These are phyloP conservation scores for Deuterostichococcus epilithicus DNA, from an alignment of 139 green algal genomes.

Conservation along the genomic window DNA sequence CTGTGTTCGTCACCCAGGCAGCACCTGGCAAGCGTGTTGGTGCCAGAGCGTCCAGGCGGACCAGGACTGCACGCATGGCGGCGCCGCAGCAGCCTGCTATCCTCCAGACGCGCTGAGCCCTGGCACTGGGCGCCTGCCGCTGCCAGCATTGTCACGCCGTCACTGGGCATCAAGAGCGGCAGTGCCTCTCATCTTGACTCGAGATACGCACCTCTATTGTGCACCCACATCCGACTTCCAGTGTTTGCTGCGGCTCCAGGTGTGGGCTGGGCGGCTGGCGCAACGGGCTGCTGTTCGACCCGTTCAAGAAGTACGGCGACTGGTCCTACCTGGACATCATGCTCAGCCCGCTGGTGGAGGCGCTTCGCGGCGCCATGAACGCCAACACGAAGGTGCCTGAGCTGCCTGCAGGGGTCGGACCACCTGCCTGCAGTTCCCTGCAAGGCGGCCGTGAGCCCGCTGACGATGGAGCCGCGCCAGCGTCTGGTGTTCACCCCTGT, in stretches of 20 bases:
- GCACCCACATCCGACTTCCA: background rate
- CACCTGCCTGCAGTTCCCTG: background rate
- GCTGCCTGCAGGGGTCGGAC: too few species aligned
- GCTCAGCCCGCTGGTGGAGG: slow-evolving; percentile 33
- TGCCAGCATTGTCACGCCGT: too few species aligned
- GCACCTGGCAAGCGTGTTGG: too few species aligned
- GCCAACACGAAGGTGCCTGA: background rate
- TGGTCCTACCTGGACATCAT: slow-evolving; percentile 43
- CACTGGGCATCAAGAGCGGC: too few species aligned
- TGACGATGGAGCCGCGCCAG: too few species aligned
- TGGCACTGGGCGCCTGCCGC: background rate
- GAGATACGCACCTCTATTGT: slow-evolving; percentile 15
- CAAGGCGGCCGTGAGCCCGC: background rate
- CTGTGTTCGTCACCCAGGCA: too few species aligned
- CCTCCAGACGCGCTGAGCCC: too few species aligned
- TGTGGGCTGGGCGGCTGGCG: slow-evolving; percentile 35
- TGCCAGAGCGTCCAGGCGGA: too few species aligned
- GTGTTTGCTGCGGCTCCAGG: background rate
- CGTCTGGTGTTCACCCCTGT: too few species aligned
- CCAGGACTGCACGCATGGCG: too few species aligned
- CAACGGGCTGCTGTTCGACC: slow-evolving; percentile 45
- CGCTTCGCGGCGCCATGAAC: slow-evolving; percentile 2
- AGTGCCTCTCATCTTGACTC: background rate
- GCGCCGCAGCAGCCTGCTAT: too few species aligned
- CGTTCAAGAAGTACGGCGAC: slow-evolving; percentile 23